Conservation (phyloP, 2,329 filamentous ascomycete species). For the Fusarium sp. region DNA sequence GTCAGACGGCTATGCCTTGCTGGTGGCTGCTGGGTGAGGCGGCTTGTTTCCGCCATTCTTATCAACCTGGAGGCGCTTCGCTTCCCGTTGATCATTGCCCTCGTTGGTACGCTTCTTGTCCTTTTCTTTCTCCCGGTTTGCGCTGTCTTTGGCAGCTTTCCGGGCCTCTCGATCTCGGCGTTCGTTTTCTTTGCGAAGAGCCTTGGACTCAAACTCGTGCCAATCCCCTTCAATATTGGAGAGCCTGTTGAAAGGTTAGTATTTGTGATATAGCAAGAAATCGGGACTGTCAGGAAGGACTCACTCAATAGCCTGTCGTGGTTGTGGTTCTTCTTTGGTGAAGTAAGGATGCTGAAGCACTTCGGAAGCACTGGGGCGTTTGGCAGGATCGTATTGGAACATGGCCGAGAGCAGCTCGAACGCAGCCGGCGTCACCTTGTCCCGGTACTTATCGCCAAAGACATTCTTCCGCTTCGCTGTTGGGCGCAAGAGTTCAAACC, state of each 20-base stretch:
- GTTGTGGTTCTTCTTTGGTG: slow-evolving; percentile 79
- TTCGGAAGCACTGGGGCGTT: slow-evolving; percentile 84
- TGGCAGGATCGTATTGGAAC: slow-evolving; percentile 89
- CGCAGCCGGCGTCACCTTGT: slow-evolving; percentile 80
- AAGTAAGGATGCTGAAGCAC: slow-evolving; percentile 93
- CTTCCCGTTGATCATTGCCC: slow-evolving; percentile 46
- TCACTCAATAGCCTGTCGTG: slow-evolving; percentile 85
- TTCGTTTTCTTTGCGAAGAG: slow-evolving; percentile 89
- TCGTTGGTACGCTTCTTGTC: slow-evolving; percentile 57
- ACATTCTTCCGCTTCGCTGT: slow-evolving; percentile 77
- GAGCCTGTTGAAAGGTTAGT: slow-evolving; percentile 66
- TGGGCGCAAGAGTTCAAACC: slow-evolving; percentile 93
- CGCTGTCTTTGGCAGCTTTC: slow-evolving; percentile 56
- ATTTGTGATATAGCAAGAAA: not conserved
- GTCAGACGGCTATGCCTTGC: slow-evolving; percentile 17
- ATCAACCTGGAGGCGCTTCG: slow-evolving; percentile 51
- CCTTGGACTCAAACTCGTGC: slow-evolving; percentile 99
- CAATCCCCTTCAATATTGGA: slow-evolving; percentile 89
- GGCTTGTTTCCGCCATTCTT: slow-evolving; percentile 36
- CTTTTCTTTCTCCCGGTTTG: slow-evolving; percentile 46
- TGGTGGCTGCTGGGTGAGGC: slow-evolving; percentile 14
- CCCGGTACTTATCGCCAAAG: slow-evolving; percentile 86
- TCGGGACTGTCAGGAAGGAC: slow-evolving; percentile 51
- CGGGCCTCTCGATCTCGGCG: slow-evolving; percentile 68
- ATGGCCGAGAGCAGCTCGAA: slow-evolving; percentile 86